These are phyloP conservation scores for Leucocoprinus birnbaumii DNA, from an alignment of 768 basidiomycete genomes.

Conservation along the genomic window DNA sequence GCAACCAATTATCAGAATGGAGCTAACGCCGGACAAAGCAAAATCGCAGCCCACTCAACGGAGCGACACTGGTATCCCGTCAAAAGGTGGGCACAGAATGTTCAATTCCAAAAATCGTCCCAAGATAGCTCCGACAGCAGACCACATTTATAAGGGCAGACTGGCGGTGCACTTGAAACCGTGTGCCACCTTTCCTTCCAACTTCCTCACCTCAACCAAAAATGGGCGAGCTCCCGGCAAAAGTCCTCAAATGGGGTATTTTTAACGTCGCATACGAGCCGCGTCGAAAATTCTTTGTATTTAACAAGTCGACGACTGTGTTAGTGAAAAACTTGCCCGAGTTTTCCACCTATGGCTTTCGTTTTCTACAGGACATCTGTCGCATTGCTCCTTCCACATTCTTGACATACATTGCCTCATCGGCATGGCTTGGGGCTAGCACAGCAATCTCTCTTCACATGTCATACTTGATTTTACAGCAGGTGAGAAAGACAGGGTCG, in stretches of 20 bases:
- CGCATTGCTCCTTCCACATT: slow-evolving; percentile 19
- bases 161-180: too few species aligned
- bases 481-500: slow-evolving; percentile 19
- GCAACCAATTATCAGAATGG: too few species aligned
- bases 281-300: slow-evolving; percentile 4
- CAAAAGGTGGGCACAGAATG: too few species aligned
- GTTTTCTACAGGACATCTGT: slow-evolving; percentile 21
- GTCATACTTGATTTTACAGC: slow-evolving; percentile 26
- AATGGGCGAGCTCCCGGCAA: slow-evolving; percentile 10
- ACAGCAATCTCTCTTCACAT: slow-evolving; percentile 33
- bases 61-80: too few species aligned
- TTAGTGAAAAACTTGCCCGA: neutral
- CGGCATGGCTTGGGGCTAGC: slow-evolving; percentile 27
- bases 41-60: too few species aligned
- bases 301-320: neutral
- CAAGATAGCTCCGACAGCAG: too few species aligned
- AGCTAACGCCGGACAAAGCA: too few species aligned
- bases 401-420: slow-evolving; percentile 23
- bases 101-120: too few species aligned
- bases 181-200: too few species aligned
- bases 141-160: too few species aligned
- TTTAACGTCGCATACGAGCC: slow-evolving; percentile 31
- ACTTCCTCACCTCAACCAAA: too few species aligned
- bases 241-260: slow-evolving; percentile 28
- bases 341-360: slow-evolving; percentile 8